Evolutionary conservation across 768 basidiomycete genomes (phyloP), one percentile per base, ranked within the genome.

Genomic region (Gymnopilus junonius): DNA sequence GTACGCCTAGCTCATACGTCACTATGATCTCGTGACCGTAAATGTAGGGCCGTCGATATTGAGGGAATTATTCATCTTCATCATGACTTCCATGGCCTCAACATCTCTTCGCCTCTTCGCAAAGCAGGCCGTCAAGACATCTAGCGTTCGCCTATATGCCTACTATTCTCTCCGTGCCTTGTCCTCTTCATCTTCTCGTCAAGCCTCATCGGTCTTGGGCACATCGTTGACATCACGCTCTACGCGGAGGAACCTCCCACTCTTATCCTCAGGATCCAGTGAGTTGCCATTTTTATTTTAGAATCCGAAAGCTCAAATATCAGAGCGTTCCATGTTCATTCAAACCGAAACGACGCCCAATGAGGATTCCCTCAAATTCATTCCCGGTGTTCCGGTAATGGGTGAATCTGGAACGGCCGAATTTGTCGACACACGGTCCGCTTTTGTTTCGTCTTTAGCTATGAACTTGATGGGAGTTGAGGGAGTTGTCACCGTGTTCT

Each of bases 331-430:
- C 58, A 97, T 98, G 96, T 99, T 99, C 80, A 97, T 99, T 61
- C 97, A 99, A 78, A 99, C 97, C 4, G 96, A 98, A 78, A 87
- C 89, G 10, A 99, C 97, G 0, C 97, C 97, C 0, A 99, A 99
- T 74, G 93, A 94, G 32, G 95, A 98, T 73, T 97, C 96, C 1
- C 85, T 99, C 55, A 99, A 99, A 76, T 99, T 99, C 78, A 95
- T 99, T 62, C 97, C 97, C 1, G 97, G 97, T 0, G 83, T 89
- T 23, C 75, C 88, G 29, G 95, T 99, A 29, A 95, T 97, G 88
- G 86, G 86, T 40, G 86, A 88, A 21, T 94, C 87, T 25, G 95
- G 94, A 45, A 92, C 92, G 0, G 94, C 95, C 7, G 97, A 99
- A 76, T 98, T 99, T 75, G 87, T 97, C 53, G 94, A 97, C 74